Evolutionary conservation across 495 filamentous ascomycete genomes (phyloP).

Genomic region (Tuber brumale): DNA sequence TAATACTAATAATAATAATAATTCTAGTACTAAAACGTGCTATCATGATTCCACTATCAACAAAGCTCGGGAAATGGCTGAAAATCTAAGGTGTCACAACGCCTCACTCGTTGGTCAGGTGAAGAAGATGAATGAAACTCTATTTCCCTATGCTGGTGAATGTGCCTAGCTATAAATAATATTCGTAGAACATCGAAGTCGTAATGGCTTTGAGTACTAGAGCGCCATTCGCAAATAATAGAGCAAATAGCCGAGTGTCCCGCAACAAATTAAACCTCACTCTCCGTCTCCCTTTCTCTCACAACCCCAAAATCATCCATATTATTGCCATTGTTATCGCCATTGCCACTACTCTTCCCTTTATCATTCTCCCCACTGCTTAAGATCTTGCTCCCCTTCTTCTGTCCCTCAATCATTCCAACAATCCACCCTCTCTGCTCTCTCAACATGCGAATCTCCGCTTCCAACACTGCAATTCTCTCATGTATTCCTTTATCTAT

Average conservation of each 20-base stretch:
- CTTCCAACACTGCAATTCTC: constrained; percentile 18
- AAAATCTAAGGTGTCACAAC: neutral
- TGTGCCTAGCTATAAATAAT: neutral
- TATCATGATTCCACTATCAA: neutral
- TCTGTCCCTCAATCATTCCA: constrained; percentile 13
- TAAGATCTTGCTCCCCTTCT: neutral
- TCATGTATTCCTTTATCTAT: neutral
- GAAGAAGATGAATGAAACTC: neutral
- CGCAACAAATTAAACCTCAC: neutral
- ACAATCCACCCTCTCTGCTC: constrained; percentile 17
- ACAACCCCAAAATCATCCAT: neutral
- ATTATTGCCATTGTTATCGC: neutral
- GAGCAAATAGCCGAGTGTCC: neutral
- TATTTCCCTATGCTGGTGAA: neutral
- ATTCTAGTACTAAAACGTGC: neutral
- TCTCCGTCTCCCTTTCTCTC: neutral
- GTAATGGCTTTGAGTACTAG: neutral
- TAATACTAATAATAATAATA: neutral
- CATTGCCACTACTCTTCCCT: neutral
- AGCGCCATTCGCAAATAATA: neutral
- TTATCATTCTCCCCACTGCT: neutral
- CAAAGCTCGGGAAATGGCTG: neutral
- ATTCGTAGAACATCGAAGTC: neutral
- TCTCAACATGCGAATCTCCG: constrained; percentile 18
- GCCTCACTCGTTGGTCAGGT: neutral